Evolutionary conservation across 176 grass and related monocot genomes (phyloP).

Genomic region (Eragrostis curvula): DNA sequence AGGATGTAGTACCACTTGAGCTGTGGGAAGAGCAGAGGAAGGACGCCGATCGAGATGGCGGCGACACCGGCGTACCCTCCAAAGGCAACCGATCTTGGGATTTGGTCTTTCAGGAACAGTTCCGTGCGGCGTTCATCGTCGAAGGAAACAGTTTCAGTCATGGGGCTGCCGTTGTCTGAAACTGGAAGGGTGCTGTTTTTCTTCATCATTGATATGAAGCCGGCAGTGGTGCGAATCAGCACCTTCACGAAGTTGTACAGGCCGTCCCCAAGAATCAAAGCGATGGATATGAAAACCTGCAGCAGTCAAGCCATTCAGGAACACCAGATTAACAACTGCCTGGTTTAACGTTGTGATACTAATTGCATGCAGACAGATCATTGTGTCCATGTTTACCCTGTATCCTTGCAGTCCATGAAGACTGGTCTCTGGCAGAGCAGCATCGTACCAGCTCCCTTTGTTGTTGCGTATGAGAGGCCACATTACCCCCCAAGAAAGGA

Average conservation of each 20-base stretch:
- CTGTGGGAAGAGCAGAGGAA: constrained; percentile 63
- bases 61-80: constrained; percentile 54
- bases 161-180: constrained; percentile 19
- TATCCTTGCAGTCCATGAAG: constrained; percentile 73
- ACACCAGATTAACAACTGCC: background rate
- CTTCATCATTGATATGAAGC: constrained; percentile 2
- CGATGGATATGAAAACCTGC: constrained; percentile 83
- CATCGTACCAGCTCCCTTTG: constrained; percentile 73
- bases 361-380: background rate
- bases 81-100: constrained; percentile 53
- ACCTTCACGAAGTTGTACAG: constrained; percentile 74
- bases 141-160: constrained; percentile 39
- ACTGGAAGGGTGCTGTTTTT: constrained; percentile 49
- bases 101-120: constrained; percentile 68
- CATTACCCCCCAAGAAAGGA: constrained; percentile 81
- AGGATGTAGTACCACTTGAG: constrained; percentile 87
- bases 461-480: constrained; percentile 74
- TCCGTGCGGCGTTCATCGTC: constrained; percentile 65
- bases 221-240: background rate
- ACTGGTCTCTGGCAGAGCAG: constrained; percentile 41
- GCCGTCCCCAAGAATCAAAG: constrained; percentile 77
- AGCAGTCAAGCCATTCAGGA: background rate
- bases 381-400: constrained; percentile 45
- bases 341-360: background rate
- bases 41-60: constrained; percentile 35